Percentiles rank a stretch among this genome's conserved stretches.
Evolutionary conservation across 148 eudicot species (phyloP).

Genomic region (Rhododendron kiyosumense): DNA sequence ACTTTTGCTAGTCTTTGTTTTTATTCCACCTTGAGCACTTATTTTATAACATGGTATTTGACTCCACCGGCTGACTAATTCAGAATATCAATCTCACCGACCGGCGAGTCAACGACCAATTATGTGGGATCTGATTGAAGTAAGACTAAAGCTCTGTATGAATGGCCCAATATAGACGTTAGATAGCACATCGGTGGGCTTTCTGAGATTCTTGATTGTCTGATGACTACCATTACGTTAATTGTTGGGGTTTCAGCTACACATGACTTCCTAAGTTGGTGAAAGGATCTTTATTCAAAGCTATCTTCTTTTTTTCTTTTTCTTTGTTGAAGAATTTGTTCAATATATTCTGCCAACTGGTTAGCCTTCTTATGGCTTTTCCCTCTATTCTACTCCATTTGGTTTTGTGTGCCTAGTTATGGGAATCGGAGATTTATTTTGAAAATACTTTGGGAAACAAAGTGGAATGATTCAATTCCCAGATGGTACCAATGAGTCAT

Average conservation of each 20-base stretch:
- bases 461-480: neutral
- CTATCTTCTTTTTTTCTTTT: neutral
- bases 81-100: neutral
- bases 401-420: neutral
- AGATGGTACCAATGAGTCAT: neutral
- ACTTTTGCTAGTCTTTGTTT: neutral
- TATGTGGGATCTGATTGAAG: too few species aligned
- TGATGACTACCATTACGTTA: neutral
- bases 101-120: neutral
- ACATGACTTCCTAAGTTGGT: neutral
- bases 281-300: neutral
- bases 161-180: too few species aligned
- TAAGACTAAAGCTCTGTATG: too few species aligned
- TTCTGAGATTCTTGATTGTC: neutral
- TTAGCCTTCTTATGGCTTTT: neutral
- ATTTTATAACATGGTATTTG: neutral
- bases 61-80: neutral
- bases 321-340: neutral
- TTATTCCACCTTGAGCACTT: neutral
- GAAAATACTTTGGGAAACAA: neutral
- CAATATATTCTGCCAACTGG: neutral
- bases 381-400: neutral
- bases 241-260: neutral
- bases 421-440: neutral
- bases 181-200: too few species aligned